Evolutionary conservation across 495 filamentous ascomycete genomes (phyloP), one percentile per base, ranked within the genome.

Genomic region (Trichoderma orchidacearum): DNA sequence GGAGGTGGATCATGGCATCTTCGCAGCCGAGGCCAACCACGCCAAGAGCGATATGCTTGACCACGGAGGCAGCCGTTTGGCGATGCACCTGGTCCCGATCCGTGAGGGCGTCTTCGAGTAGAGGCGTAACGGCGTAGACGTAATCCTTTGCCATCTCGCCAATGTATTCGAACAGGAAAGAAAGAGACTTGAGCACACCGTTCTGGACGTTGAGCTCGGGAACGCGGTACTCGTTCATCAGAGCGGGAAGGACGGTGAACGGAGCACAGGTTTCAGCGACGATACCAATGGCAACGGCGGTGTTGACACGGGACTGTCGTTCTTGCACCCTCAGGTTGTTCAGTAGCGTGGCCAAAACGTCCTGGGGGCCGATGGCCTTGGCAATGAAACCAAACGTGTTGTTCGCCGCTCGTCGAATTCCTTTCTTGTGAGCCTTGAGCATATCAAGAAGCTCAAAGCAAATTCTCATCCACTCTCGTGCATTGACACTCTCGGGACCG

Each of bases 331-430:
- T 83, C 9, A 99, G 76, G 67, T 99, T 97, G 79, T 95, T 95
- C 54, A 99, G 85, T 7, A 99, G 76, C 1, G 93, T 96, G 13
- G 93, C 90, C 17, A 99, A 77, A 17, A 99, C 94, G 73, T 99
- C 94, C 65, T 96, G 91, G 17, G 94, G 94, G 62, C 94, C 94
- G 65, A 99, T 97, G 53, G 94, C 94, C 73, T 97, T 99, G 64
- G 94, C 94, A 63, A 99, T 99, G 81, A 96, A 99, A 66, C 94
- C 94, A 63, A 99, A 99, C 1, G 94, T 99, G 76, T 99, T 99
- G 80, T 99, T 99, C 57, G 94, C 94, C 12, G 94, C 94, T 70
- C 94, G 85, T 58, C 94, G 88, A 63, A 99, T 99, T 56, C 94
- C 92, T 78, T 96, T 96, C 72, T 98, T 98, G 73, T 98, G 93